Evolutionary conservation across 2,329 filamentous ascomycete species (phyloP), one percentile per base, ranked within the genome.

Genomic region (Chalara sp.): DNA sequence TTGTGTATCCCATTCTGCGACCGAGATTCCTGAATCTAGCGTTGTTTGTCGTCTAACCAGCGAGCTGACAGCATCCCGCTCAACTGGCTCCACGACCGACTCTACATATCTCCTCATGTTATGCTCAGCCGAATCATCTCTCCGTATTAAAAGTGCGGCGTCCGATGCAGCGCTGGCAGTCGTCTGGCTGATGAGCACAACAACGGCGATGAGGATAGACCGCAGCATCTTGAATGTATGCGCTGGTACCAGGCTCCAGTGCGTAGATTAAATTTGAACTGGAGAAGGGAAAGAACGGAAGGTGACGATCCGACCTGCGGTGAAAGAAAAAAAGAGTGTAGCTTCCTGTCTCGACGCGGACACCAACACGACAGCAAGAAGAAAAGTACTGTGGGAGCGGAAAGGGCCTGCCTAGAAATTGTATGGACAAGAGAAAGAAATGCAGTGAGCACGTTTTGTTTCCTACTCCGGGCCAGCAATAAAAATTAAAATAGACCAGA

Each of bases 1-100:
- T 42, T 72, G 65, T 4, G 61, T 58, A 54, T 83, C 71, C 82
- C 82, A 86, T 6, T 72, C 67, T 3, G 74, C 74, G 61, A 76
- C 64, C 67, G 83, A 77, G 28, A 52, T 47, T 6, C 47, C 51
- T n/a, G 56, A 33, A 31, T 30, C 32, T 47, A 43, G 41, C 21
- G 41, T 11, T 43, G 12, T n/a, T n/a, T 28, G 10, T n/a, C 12
- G 10, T 28, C 12, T 11, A n/a, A 28, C 21, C 31, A 43, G 49
- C 28, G 51, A 46, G 44, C 56, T 6, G 47, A 56, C 47, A 47
- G 60, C 56, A 48, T 58, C 60, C 44, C 56, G 52, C 51, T 63
- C 61, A 40, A 63, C 55, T 31, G 62, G 61, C 44, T 66, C 63
- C 29, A 64, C 58, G 13, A 63, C 52, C 28, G 54, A 49, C 12